These are phyloP conservation scores for Tetragonia tetragonoides DNA, from an alignment of 148 eudicot genomes.

Conservation along the genomic window DNA sequence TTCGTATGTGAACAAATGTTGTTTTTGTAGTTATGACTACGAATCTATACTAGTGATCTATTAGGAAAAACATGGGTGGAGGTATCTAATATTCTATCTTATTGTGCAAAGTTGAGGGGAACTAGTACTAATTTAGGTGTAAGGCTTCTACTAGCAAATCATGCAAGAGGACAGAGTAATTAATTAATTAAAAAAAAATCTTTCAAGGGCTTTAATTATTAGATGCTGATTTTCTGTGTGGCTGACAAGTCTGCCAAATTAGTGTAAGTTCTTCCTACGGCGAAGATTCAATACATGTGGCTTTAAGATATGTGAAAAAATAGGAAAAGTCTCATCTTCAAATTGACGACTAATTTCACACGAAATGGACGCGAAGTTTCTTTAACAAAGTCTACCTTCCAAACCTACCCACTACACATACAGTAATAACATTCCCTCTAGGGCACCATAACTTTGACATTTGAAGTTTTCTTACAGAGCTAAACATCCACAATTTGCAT, in stretches of 20 bases:
- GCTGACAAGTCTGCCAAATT: slow-evolving; percentile 4
- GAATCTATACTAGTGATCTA: too few species aligned
- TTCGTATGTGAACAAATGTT: too few species aligned
- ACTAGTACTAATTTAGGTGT: background rate
- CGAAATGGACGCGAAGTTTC: slow-evolving; percentile 21
- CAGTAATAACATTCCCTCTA: background rate
- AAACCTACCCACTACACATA: background rate
- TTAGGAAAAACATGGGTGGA: too few species aligned
- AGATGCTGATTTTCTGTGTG: slow-evolving; percentile 3
- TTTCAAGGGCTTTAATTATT: too few species aligned
- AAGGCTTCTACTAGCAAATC: background rate
- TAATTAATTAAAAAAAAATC: too few species aligned
- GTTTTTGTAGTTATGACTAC: too few species aligned
- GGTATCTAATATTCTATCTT: background rate
- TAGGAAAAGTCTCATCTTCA: slow-evolving; percentile 23
- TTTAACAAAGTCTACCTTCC: slow-evolving; percentile 3
- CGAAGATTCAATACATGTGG: slow-evolving; percentile 22
- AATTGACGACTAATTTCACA: slow-evolving; percentile 18
- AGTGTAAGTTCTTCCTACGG: background rate
- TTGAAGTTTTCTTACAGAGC: background rate
- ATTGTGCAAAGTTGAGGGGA: background rate
- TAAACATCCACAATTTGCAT: too few species aligned
- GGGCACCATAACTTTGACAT: background rate
- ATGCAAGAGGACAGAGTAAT: background rate
- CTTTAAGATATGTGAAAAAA: slow-evolving; percentile 1